phyloP scores from a whole-genome alignment of 2,329 filamentous ascomycete genomes.

The Colletotrichum sp. region DNA sequence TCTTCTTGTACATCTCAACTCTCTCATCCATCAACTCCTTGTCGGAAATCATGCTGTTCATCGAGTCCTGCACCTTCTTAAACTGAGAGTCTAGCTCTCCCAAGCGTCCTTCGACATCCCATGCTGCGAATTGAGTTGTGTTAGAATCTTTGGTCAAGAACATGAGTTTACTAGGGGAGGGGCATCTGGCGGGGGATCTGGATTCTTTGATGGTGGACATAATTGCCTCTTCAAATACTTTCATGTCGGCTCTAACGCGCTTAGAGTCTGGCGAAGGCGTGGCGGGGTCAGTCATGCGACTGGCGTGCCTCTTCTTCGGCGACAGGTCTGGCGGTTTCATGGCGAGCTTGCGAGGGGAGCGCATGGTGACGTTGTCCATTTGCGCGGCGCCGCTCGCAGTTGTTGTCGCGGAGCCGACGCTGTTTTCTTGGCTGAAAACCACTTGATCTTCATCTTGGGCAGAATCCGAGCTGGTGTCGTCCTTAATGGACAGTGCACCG shows the following conservation, averaged over 20 bases:
- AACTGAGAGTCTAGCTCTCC: slow-evolving; percentile 79
- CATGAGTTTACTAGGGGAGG: slow-evolving; percentile 48
- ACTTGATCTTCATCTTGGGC: slow-evolving; percentile 48
- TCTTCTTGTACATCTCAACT: slow-evolving; percentile 74
- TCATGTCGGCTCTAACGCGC: slow-evolving; percentile 21
- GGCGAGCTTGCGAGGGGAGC: not conserved
- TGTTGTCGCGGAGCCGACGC: slow-evolving; percentile 17
- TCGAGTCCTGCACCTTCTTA: slow-evolving; percentile 71
- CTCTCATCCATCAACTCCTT: slow-evolving; percentile 75
- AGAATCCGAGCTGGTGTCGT: slow-evolving; percentile 26
- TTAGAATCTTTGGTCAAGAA: slow-evolving; percentile 80
- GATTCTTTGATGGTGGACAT: slow-evolving; percentile 36
- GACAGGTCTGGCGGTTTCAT: slow-evolving; percentile 9
- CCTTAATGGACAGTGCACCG: slow-evolving; percentile 42
- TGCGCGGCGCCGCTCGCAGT: slow-evolving; percentile 18
- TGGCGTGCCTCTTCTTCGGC: slow-evolving; percentile 18
- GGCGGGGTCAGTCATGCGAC: slow-evolving; percentile 13
- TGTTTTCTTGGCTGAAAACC: slow-evolving; percentile 38
- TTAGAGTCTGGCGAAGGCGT: slow-evolving; percentile 19
- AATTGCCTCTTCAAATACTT: slow-evolving; percentile 29
- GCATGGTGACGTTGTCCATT: slow-evolving; percentile 29
- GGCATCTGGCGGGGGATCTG: slow-evolving; percentile 42
- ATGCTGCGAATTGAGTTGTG: slow-evolving; percentile 67
- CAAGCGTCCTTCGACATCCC: slow-evolving; percentile 80
- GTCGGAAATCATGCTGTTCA: slow-evolving; percentile 72